phyloP scores from a whole-genome alignment of 2,329 filamentous ascomycete species.

The Dactylellina cionopaga region DNA sequence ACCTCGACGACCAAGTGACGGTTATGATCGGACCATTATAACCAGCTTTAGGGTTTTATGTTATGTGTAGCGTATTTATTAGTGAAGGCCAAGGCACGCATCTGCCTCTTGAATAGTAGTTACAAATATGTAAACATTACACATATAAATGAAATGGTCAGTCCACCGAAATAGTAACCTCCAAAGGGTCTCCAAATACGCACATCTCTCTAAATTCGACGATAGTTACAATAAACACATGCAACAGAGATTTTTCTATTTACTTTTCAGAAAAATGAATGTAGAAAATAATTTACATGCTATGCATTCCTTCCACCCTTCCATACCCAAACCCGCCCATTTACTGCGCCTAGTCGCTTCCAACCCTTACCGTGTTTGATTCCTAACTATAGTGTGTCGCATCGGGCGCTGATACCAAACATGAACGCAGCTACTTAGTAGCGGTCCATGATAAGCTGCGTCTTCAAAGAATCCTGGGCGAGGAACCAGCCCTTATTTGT shows the following conservation, averaged over 20 bases:
- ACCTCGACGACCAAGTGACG: not conserved
- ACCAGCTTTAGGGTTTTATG: no score
- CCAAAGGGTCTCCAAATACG: no score
- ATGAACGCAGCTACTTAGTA: constrained; percentile 47
- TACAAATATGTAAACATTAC: not conserved
- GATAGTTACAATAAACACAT: no score
- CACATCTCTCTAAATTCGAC: no score
- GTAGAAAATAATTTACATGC: constrained; percentile 56
- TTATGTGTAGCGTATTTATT: no score
- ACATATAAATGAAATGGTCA: not conserved
- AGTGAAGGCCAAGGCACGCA: no score
- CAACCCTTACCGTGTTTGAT: no score
- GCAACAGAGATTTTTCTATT: no score
- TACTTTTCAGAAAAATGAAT: not conserved
- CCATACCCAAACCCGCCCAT: not conserved
- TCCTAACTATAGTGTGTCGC: no score
- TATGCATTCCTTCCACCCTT: not conserved
- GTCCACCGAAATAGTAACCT: not conserved
- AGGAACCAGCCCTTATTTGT: constrained; percentile 58
- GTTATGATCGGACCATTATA: no score
- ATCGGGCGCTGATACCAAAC: not conserved
- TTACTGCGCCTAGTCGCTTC: no score
- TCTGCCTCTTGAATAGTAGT: no score
- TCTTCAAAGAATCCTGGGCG: constrained; percentile 56
- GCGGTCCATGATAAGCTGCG: constrained; percentile 57